These are phyloP conservation scores for Acanthamoeba triangularis DNA, from an alignment of 208 protist species.

Conservation along the genomic window DNA sequence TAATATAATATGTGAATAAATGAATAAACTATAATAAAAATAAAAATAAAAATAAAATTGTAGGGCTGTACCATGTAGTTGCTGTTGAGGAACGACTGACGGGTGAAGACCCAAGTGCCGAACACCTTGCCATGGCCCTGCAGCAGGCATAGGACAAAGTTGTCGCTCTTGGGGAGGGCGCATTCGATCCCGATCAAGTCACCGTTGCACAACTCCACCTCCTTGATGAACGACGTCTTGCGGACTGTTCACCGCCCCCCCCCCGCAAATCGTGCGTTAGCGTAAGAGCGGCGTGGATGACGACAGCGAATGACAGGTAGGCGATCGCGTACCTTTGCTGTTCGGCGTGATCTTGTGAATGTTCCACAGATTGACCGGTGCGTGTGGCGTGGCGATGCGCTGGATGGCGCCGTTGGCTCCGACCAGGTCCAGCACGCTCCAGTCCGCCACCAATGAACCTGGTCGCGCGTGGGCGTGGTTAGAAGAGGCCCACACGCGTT, in stretches of 20 bases:
- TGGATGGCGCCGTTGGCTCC: not conserved
- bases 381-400: slow-evolving; percentile 3
- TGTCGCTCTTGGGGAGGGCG: not conserved
- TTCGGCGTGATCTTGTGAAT: not conserved
- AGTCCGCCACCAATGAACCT: slow-evolving; percentile 21
- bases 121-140: not conserved
- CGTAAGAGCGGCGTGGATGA: too few species aligned
- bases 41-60: too few species aligned
- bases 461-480: not conserved
- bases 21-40: too few species aligned
- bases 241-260: too few species aligned
- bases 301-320: too few species aligned
- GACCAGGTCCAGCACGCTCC: slow-evolving; percentile 5
- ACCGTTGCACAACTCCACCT: not conserved
- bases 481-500: too few species aligned
- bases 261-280: too few species aligned
- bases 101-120: slow-evolving; percentile 8
- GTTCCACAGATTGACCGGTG: not conserved
- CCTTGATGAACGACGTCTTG: too few species aligned
- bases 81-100: not conserved
- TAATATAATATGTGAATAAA: too few species aligned
- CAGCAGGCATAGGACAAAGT: not conserved
- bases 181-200: not conserved
- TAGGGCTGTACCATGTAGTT: not conserved
- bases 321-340: not conserved